Percentiles rank a stretch among this genome's conserved stretches.
phyloP scores from a whole-genome alignment of 805 yeast species.

The Lipomyces sp. region DNA sequence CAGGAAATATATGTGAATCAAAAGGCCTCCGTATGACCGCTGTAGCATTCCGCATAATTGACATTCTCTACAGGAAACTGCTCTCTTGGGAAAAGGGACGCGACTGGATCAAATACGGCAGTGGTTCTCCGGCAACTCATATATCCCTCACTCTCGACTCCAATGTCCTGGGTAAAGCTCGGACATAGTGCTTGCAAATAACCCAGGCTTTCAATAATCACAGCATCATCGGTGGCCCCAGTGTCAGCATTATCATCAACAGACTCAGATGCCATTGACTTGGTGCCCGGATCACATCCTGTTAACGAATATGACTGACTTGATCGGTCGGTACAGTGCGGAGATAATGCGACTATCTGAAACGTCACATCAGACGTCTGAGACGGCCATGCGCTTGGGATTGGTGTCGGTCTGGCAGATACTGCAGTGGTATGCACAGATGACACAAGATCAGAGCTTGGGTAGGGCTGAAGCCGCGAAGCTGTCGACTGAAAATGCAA shows the following conservation, averaged over 20 bases:
- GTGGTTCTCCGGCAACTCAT: not conserved
- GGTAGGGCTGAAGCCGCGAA: not conserved
- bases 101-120: not conserved
- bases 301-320: not conserved
- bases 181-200: not conserved
- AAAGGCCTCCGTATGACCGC: constrained; percentile 6
- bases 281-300: not conserved
- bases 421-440: not conserved
- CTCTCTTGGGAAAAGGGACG: not conserved
- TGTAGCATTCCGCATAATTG: constrained; percentile 6
- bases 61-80: not conserved
- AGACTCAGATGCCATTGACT: not conserved
- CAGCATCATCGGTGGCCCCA: constrained; percentile 16
- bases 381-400: not conserved
- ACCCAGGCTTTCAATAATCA: not conserved
- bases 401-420: not conserved
- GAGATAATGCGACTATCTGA: not conserved
- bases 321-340: not conserved
- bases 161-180: not conserved
- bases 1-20: constrained; percentile 6
- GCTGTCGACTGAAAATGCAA: constrained; percentile 4
- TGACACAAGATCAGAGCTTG: not conserved
- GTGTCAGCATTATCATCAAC: not conserved
- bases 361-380: not conserved
- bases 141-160: not conserved